Evolutionary conservation across 768 basidiomycete genomes (phyloP).

Genomic region (Podaxis pistillaris): DNA sequence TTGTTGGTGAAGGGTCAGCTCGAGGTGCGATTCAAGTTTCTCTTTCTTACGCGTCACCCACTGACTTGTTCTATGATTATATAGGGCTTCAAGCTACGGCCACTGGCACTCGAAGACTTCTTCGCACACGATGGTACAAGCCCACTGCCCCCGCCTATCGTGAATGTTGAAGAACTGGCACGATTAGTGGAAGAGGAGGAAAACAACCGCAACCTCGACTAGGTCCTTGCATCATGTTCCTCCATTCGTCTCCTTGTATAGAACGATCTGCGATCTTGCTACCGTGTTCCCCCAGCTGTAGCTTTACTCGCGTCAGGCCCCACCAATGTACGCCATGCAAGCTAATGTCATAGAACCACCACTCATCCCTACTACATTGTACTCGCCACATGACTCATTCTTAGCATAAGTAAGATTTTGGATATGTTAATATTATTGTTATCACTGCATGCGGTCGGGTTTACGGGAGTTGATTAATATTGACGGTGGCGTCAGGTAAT

Average conservation of each 20-base stretch:
- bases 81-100: conserved; percentile 78
- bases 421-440: conserved; percentile 2
- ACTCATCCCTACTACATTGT: background rate
- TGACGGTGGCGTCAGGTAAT: background rate
- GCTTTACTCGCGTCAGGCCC: no score
- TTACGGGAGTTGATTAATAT: background rate
- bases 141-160: conserved; percentile 29
- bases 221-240: background rate
- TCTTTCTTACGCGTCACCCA: background rate
- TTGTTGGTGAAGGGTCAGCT: conserved; percentile 49
- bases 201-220: background rate
- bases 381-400: background rate
- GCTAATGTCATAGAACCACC: no score
- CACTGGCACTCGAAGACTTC: conserved; percentile 73
- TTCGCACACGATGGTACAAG: conserved; percentile 39
- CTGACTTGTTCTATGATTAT: background rate
- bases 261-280: background rate
- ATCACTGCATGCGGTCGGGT: background rate
- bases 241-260: background rate
- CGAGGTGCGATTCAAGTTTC: conserved; percentile 29
- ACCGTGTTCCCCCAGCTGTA: background rate
- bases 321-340: no score
- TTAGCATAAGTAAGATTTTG: background rate
- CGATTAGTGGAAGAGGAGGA: conserved; percentile 10
- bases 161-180: conserved; percentile 4